phyloP scores from a whole-genome alignment of 352 stramenopile genomes.

The Pythium dissotocum region DNA sequence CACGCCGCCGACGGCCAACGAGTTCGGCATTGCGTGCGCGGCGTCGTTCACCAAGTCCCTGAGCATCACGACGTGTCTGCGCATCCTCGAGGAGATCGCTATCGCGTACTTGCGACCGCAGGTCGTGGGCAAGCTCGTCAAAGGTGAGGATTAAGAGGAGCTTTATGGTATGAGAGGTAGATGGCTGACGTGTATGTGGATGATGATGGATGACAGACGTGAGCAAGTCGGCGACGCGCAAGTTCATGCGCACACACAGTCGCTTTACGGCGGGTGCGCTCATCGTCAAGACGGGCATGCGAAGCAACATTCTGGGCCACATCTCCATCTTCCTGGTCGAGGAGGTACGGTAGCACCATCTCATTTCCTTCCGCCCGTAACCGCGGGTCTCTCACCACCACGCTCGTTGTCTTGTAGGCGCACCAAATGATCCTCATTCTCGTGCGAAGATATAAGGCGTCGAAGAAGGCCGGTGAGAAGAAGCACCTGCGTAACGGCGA shows the following conservation, averaged over 20 bases:
- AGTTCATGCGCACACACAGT: constrained; percentile 72
- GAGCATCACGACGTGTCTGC: constrained; percentile 79
- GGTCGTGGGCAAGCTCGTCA: constrained; percentile 78
- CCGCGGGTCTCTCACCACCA: no score
- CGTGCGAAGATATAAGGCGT: constrained; percentile 55
- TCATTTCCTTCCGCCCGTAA: no score
- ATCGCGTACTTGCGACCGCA: constrained; percentile 54
- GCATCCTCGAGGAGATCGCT: constrained; percentile 70
- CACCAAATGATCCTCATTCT: constrained; percentile 73
- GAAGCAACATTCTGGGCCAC: constrained; percentile 68
- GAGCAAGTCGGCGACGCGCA: constrained; percentile 74
- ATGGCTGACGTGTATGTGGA: not conserved
- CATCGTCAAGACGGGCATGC: constrained; percentile 83
- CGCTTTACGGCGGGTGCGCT: constrained; percentile 45
- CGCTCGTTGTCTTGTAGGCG: constrained; percentile 37
- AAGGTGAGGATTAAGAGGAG: constrained; percentile 42
- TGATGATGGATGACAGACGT: constrained; percentile 40
- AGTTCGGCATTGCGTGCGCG: constrained; percentile 53
- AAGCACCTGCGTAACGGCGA: constrained; percentile 33
- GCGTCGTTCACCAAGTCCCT: constrained; percentile 79
- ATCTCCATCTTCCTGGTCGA: constrained; percentile 84
- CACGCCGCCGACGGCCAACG: constrained; percentile 45
- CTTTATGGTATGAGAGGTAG: not conserved
- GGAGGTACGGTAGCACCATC: constrained; percentile 40
- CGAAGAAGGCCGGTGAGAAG: constrained; percentile 17